Conservation (phyloP, 352 stramenopile species). For the Paralagenidium karlingii region DNA sequence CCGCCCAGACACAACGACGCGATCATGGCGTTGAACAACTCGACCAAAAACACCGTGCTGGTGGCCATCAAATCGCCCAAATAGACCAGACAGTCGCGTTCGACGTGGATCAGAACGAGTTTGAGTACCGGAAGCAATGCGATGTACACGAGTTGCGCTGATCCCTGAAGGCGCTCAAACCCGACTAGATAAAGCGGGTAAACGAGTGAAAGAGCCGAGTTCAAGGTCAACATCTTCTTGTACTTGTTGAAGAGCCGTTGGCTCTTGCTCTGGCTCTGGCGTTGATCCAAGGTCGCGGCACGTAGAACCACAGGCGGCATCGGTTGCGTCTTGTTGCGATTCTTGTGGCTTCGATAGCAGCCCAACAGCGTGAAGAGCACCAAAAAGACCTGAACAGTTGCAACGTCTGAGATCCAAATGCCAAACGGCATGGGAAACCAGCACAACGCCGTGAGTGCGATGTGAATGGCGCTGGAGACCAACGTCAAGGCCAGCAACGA, state of each 20-base stretch:
- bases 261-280: too few relatives aligned
- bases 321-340: too few relatives aligned
- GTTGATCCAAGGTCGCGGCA: too few relatives aligned
- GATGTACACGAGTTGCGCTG: slow-evolving; percentile 2
- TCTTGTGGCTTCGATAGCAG: too few relatives aligned
- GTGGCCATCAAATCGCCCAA: slow-evolving; percentile 11
- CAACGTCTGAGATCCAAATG: slow-evolving; percentile 6
- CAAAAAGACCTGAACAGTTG: slow-evolving; percentile 6
- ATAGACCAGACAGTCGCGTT: slow-evolving; percentile 3
- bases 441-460: slow-evolving; percentile 2
- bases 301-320: slow-evolving; percentile 2
- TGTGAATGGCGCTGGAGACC: slow-evolving; percentile 7
- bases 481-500: slow-evolving; percentile 5
- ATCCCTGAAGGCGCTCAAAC: background rate
- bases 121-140: slow-evolving; percentile 6
- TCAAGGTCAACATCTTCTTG: too few relatives aligned
- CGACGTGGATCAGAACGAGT: slow-evolving; percentile 11
- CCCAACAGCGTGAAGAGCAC: slow-evolving; percentile 3
- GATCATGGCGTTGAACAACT: slow-evolving; percentile 17
- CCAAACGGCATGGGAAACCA: slow-evolving; percentile 15
- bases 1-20: slow-evolving; percentile 19
- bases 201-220: slow-evolving; percentile 5
- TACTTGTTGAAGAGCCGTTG: too few relatives aligned
- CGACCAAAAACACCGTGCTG: slow-evolving; percentile 11
- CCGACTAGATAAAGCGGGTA: slow-evolving; percentile 9